These are phyloP conservation scores for Xylariaceae sp. DNA, from an alignment of 2,329 filamentous ascomycete genomes.

Conservation along the genomic window DNA sequence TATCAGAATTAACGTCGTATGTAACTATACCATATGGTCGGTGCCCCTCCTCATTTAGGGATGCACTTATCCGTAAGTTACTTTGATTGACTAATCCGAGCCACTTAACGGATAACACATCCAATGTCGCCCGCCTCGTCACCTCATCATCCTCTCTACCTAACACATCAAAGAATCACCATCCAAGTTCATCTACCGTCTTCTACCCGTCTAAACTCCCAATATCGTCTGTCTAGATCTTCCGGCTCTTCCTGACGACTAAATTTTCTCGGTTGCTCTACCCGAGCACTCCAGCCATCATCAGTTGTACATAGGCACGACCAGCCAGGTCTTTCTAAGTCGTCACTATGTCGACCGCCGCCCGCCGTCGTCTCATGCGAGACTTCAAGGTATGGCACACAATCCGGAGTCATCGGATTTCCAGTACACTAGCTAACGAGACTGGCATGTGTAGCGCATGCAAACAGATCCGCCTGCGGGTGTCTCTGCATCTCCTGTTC, in stretches of 20 bases:
- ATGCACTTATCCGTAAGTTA: not conserved
- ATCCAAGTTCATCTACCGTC: not conserved
- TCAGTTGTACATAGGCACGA: not conserved
- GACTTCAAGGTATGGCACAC: conserved; percentile 78
- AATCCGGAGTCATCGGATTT: conserved; percentile 6
- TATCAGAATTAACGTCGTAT: no score
- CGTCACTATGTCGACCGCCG: conserved; percentile 76
- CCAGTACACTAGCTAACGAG: conserved; percentile 18
- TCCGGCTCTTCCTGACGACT: not conserved
- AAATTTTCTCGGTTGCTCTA: not conserved
- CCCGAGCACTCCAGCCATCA: not conserved
- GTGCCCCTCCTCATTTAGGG: not conserved
- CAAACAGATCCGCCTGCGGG: conserved; percentile 97
- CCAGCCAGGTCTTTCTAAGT: not conserved
- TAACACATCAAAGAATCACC: not conserved
- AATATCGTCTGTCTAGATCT: not conserved
- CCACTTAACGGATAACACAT: no score
- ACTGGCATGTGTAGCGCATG: conserved; percentile 66
- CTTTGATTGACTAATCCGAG: no score
- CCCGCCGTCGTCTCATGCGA: conserved; percentile 93
- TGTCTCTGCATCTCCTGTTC: conserved; percentile 91
- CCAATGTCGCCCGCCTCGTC: not conserved
- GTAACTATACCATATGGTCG: no score
- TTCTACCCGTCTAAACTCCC: not conserved
- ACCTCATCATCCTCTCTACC: conserved; percentile 7